phyloP scores from a whole-genome alignment of 2,329 filamentous ascomycete genomes.

The Xylaria arbuscula region DNA sequence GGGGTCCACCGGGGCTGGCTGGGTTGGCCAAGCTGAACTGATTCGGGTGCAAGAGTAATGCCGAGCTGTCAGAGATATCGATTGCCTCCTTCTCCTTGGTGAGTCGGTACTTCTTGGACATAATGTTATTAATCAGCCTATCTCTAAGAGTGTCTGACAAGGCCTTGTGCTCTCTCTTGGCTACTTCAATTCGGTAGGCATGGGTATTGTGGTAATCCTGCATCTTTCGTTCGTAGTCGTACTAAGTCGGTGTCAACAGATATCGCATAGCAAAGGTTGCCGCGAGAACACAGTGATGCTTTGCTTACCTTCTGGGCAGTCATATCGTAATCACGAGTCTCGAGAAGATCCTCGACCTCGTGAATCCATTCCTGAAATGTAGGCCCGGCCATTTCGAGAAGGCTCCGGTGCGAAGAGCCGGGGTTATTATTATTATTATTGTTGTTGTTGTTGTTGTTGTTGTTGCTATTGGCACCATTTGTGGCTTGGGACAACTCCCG shows the following conservation, averaged over 20 bases:
- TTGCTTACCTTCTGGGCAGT: slow-evolving; percentile 79
- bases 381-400: slow-evolving; percentile 81
- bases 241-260: slow-evolving; percentile 55
- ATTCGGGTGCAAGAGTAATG: slow-evolving; percentile 73
- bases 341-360: slow-evolving; percentile 87
- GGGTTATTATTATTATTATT: slow-evolving; percentile 48
- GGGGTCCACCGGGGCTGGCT: slow-evolving; percentile 70
- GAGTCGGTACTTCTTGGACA: slow-evolving; percentile 71
- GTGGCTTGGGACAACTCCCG: slow-evolving; percentile 52
- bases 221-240: slow-evolving; percentile 71
- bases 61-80: slow-evolving; percentile 74
- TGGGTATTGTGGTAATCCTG: slow-evolving; percentile 69
- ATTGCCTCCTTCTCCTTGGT: slow-evolving; percentile 75
- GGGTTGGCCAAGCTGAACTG: slow-evolving; percentile 75
- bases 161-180: slow-evolving; percentile 69
- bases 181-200: slow-evolving; percentile 71
- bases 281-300: slow-evolving; percentile 30
- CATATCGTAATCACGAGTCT: slow-evolving; percentile 86
- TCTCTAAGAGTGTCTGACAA: slow-evolving; percentile 71
- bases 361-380: slow-evolving; percentile 87
- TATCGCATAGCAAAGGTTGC: background rate
- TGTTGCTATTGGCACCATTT: slow-evolving; percentile 52
- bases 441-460: slow-evolving; percentile 42
- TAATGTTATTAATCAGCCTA: slow-evolving; percentile 73
- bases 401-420: slow-evolving; percentile 58